Conservation (phyloP, 306 rosid species). For the Senna siamea region DNA sequence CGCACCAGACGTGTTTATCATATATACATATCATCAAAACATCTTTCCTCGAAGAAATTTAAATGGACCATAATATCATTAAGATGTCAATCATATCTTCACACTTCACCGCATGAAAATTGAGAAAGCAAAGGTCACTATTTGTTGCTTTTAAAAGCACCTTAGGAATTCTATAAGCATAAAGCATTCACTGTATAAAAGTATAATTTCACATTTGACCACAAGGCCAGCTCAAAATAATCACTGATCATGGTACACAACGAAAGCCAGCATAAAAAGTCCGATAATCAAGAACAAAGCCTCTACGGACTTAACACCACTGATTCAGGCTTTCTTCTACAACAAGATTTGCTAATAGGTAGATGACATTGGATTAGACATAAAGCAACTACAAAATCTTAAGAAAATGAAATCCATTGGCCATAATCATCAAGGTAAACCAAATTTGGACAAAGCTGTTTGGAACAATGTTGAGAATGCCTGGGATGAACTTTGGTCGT, state of each 20-base stretch:
- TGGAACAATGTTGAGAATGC: constrained; percentile 77
- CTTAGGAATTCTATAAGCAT: neutral
- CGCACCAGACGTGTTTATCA: too few species aligned
- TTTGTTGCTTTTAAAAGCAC: too few species aligned
- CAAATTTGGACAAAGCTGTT: constrained; percentile 85
- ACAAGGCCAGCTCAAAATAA: constrained; percentile 14
- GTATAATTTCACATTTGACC: constrained; percentile 24
- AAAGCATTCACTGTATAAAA: neutral
- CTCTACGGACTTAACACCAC: constrained; percentile 39
- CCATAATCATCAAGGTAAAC: constrained; percentile 53
- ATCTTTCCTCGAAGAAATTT: neutral
- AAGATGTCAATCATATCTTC: neutral
- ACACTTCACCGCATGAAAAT: too few species aligned
- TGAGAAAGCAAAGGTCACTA: too few species aligned
- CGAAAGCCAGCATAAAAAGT: constrained; percentile 25
- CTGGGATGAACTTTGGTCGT: constrained; percentile 76
- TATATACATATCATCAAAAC: neutral
- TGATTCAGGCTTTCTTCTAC: constrained; percentile 36
- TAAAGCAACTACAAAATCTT: constrained; percentile 44
- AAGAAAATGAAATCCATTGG: constrained; percentile 31
- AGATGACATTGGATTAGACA: constrained; percentile 19
- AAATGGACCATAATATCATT: neutral
- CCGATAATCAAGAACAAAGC: constrained; percentile 21
- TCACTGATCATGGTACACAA: constrained; percentile 20
- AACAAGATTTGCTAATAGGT: constrained; percentile 18